Percentiles rank a stretch among this genome's conserved stretches.
These are phyloP conservation scores for Suhomyces sp. DNA, from an alignment of 805 yeast species.

Conservation along the genomic window DNA sequence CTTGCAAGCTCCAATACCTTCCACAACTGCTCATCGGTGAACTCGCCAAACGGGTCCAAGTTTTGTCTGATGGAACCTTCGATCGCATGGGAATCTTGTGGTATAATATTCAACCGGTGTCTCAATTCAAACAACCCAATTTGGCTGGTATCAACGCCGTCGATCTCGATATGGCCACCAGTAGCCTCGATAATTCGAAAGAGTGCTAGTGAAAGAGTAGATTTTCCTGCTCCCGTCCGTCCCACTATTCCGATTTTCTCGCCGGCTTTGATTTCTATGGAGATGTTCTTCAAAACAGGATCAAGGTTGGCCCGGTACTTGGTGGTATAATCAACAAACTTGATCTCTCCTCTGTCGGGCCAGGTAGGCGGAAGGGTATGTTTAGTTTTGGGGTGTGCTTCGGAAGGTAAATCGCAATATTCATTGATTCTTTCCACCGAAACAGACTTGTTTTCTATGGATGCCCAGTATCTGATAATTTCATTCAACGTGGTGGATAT, in stretches of 20 bases:
- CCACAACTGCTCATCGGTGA: slow-evolving; percentile 24
- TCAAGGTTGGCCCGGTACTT: slow-evolving; percentile 24
- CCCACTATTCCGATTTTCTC: slow-evolving; percentile 32
- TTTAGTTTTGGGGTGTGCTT: slow-evolving; percentile 8
- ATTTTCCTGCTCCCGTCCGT: slow-evolving; percentile 31
- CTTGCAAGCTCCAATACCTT: slow-evolving; percentile 26
- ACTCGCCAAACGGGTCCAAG: slow-evolving; percentile 24
- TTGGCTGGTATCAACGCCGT: slow-evolving; percentile 18
- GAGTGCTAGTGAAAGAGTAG: slow-evolving; percentile 25
- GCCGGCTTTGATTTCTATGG: slow-evolving; percentile 18
- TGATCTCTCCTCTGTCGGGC: slow-evolving; percentile 23
- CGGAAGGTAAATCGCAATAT: slow-evolving; percentile 28
- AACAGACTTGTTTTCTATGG: slow-evolving; percentile 32
- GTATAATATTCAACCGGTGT: slow-evolving; percentile 26
- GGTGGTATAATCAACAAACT: slow-evolving; percentile 22
- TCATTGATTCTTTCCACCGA: slow-evolving; percentile 38
- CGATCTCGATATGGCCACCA: slow-evolving; percentile 23
- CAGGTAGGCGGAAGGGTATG: slow-evolving; percentile 13
- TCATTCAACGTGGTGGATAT: slow-evolving; percentile 30
- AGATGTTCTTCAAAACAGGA: slow-evolving; percentile 23
- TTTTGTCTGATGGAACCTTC: slow-evolving; percentile 25
- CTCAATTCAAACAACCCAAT: slow-evolving; percentile 27
- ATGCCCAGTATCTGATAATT: slow-evolving; percentile 33
- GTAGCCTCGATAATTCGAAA: slow-evolving; percentile 28
- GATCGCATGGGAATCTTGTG: slow-evolving; percentile 27